A percentile compares a stretch with the other conserved stretches of the same genome.
Evolutionary conservation across 192 early-diverging fungal genomes (phyloP).

Genomic region (Coemansia sp.): DNA sequence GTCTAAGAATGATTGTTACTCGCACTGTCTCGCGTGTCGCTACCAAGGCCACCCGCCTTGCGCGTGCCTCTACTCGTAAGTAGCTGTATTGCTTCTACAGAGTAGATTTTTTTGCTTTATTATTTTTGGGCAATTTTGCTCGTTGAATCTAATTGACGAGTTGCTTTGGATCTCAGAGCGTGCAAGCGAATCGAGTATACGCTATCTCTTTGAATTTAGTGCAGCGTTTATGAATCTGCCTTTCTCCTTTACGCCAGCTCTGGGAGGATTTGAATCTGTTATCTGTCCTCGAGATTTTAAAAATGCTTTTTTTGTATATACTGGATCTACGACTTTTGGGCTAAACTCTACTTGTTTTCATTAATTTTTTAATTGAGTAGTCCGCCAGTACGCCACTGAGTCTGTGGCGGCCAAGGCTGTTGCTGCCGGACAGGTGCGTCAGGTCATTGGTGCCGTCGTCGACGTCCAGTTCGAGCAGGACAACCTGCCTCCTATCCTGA

Average conservation of each 20-base stretch:
- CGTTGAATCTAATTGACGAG: not conserved
- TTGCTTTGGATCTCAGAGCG: not conserved
- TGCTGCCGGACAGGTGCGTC: conserved; percentile 79
- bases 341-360: not conserved
- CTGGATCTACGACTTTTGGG: not conserved
- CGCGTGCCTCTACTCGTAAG: conserved; percentile 44
- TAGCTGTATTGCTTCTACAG: not conserved
- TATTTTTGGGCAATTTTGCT: not conserved
- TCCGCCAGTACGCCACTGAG: conserved; percentile 68
- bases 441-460: conserved; percentile 98
- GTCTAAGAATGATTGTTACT: conserved; percentile 44
- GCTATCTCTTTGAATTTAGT: not conserved
- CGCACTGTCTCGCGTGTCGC: conserved; percentile 50
- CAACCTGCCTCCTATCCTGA: conserved; percentile 91
- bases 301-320: not conserved
- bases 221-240: not conserved
- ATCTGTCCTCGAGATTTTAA: not conserved
- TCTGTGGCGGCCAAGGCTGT: conserved; percentile 53
- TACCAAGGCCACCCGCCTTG: conserved; percentile 43
- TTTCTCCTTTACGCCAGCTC: not conserved
- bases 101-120: not conserved
- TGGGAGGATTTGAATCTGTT: not conserved
- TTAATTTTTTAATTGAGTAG: conserved; percentile 15
- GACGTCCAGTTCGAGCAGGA: conserved; percentile 95
- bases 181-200: not conserved